A percentile compares a stretch with the other conserved stretches of the same genome.
Conservation (phyloP, 2,329 filamentous ascomycete genomes). For the Stemphylium lycopersici region DNA sequence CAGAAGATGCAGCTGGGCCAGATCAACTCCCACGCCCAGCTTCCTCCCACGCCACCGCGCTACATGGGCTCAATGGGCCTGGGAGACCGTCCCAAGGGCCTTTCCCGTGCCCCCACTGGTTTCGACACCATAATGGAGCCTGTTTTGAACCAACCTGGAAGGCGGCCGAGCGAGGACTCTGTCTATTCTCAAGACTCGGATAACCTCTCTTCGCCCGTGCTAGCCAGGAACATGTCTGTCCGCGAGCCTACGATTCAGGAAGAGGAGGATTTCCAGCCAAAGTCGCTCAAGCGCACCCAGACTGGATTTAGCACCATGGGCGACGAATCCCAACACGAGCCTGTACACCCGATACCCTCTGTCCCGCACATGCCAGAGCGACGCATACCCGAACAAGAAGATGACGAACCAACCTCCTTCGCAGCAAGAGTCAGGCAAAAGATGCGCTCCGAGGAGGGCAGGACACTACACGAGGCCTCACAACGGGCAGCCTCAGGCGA, state of each 20-base stretch:
- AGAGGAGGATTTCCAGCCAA: slow-evolving; percentile 60
- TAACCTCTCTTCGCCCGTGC: slow-evolving; percentile 26
- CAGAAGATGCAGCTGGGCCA: slow-evolving; percentile 46
- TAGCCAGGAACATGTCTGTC: slow-evolving; percentile 29
- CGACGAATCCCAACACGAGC: slow-evolving; percentile 38
- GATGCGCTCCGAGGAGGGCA: slow-evolving; percentile 61
- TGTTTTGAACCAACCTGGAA: neutral
- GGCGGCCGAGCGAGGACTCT: slow-evolving; percentile 42
- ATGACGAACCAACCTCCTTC: slow-evolving; percentile 51
- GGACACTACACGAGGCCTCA: slow-evolving; percentile 54
- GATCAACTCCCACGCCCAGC: slow-evolving; percentile 42
- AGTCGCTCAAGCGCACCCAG: slow-evolving; percentile 62
- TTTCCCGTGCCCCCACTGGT: slow-evolving; percentile 43
- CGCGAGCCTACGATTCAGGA: slow-evolving; percentile 44
- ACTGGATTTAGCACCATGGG: slow-evolving; percentile 55
- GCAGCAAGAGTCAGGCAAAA: slow-evolving; percentile 55
- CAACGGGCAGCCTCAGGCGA: slow-evolving; percentile 32
- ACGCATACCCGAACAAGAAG: slow-evolving; percentile 24
- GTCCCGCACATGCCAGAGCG: slow-evolving; percentile 40
- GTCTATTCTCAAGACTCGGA: slow-evolving; percentile 42
- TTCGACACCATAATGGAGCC: slow-evolving; percentile 35
- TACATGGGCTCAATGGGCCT: slow-evolving; percentile 45
- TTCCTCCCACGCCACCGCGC: slow-evolving; percentile 35
- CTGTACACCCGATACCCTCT: slow-evolving; percentile 52
- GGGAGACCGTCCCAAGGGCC: slow-evolving; percentile 39